Percentiles rank a stretch among this genome's conserved stretches.
Evolutionary conservation across 257 asterid genomes (phyloP).

Genomic region (Solanum peruvianum): DNA sequence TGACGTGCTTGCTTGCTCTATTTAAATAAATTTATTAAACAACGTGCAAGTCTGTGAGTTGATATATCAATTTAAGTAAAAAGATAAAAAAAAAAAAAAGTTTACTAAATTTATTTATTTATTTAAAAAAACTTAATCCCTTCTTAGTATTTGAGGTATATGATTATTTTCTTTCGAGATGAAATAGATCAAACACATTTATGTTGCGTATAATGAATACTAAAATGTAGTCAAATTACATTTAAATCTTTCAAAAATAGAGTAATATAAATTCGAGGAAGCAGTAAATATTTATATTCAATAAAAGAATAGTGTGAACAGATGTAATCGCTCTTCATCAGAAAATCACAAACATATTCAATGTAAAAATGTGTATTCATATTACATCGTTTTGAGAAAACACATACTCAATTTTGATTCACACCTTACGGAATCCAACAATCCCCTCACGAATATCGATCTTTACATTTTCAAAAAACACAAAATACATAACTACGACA

Average conservation of each 20-base stretch:
- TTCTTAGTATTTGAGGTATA: background rate
- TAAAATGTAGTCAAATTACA: too few relatives aligned
- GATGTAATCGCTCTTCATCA: rapidly evolving
- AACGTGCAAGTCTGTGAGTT: background rate
- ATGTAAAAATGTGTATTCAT: background rate
- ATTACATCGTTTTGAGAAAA: background rate
- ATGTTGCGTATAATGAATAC: background rate
- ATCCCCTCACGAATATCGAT: background rate
- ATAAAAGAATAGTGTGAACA: too few relatives aligned
- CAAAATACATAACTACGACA: too few relatives aligned
- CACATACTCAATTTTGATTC: background rate
- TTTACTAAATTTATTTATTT: background rate
- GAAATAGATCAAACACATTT: background rate
- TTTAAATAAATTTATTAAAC: too few relatives aligned
- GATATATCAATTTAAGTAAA: too few relatives aligned
- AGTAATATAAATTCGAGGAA: too few relatives aligned
- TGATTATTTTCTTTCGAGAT: background rate
- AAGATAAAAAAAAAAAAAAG: too few relatives aligned
- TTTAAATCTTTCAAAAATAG: too few relatives aligned
- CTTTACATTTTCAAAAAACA: background rate
- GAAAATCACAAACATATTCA: background rate
- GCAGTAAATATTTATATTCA: background rate
- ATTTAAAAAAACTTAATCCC: background rate
- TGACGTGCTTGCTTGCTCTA: background rate
- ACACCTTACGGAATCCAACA: background rate